These are phyloP conservation scores for Suillus alpinus DNA, from an alignment of 768 basidiomycete genomes.

Conservation along the genomic window DNA sequence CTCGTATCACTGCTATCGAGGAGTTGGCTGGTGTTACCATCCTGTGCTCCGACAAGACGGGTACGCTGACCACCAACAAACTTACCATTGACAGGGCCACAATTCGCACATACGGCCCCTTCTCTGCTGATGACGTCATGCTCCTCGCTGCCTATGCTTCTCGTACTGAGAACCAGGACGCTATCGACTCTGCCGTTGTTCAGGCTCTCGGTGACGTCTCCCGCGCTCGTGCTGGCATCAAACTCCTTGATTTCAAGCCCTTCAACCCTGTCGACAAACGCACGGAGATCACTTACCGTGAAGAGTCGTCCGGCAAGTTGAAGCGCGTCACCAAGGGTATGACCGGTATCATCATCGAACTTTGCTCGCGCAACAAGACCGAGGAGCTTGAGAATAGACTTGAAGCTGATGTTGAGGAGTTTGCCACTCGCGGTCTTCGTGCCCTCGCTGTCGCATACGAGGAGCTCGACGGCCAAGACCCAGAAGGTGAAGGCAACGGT, in stretches of 20 bases:
- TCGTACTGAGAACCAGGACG: conserved; percentile 98
- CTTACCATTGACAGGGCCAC: conserved; percentile 94
- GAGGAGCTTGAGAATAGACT: conserved; percentile 87
- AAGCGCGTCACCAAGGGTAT: conserved; percentile 99
- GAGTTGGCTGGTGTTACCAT: conserved; percentile 98
- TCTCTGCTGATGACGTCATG: conserved; percentile 87
- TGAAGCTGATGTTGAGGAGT: conserved; percentile 95
- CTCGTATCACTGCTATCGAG: conserved; percentile 98
- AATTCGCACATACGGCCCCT: conserved; percentile 86
- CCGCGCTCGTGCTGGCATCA: conserved; percentile 88
- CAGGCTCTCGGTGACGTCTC: conserved; percentile 67
- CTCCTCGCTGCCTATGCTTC: conserved; percentile 94
- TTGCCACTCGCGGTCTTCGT: conserved; percentile 93
- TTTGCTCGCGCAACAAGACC: conserved; percentile 97
- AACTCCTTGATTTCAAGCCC: conserved; percentile 97
- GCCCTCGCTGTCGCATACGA: conserved; percentile 93
- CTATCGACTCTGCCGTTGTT: conserved; percentile 89
- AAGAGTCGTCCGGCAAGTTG: conserved; percentile 90
- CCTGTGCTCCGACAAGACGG: conserved; percentile 98
- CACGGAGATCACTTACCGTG: conserved; percentile 97
- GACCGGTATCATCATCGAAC: conserved; percentile 98
- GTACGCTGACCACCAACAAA: conserved; percentile 98
- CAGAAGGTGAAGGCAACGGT: conserved; percentile 88
- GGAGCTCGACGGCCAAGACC: conserved; percentile 81
- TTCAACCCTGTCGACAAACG: conserved; percentile 99